Base-by-base conservation (phyloP, 23 red algal genomes). In the Gracilariopsis chorda region DNA sequence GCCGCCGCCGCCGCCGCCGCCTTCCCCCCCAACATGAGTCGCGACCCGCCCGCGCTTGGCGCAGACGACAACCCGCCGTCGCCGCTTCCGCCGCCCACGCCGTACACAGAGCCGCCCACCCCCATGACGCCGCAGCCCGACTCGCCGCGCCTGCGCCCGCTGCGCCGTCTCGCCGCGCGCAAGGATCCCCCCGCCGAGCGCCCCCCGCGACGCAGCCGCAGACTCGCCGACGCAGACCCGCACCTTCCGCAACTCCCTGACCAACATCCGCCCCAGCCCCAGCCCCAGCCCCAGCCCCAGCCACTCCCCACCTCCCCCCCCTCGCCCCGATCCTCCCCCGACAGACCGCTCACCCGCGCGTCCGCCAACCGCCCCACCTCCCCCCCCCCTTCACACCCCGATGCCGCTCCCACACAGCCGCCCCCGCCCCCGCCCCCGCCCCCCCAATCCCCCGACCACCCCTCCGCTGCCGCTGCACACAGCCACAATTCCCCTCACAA, bases 61-160 rank as follows among this genome's bases (percentile, higher is more conserved):
- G 83, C 83, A 2, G 83, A 87, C 40, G 81, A 85, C 27, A 34
- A 45, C 16, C 59, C 64, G 7, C 64, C 49, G 16, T 53, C 63
- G n/a, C 83, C 64, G 34, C 41, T 35, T 24, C 64, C 83, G 3
- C 83, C 83, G 12, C 43, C 63, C 30, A 40, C 83, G n/a, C 63
- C 64, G 44, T 74, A 74, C 46, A 74, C 48, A 25, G 83, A 53
- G 37, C 59, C 63, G n/a, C 64, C 60, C 44, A 74, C 63, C 12
- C 64, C 83, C 63, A 11, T 52, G 2, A 7, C 55, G 9, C 46
- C 79, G 14, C 79, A 35, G 29, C 34, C 79, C 13, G 45, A 11
- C 1, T 48, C 60, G 63, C 23, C 51, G 21, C 48, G 42, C 40
- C 14, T 70, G 49, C 45, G 39, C 32, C 59, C 47, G 20, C 43